Conservation (phyloP, 2,329 filamentous ascomycete genomes). For the Neonectria faginata region DNA sequence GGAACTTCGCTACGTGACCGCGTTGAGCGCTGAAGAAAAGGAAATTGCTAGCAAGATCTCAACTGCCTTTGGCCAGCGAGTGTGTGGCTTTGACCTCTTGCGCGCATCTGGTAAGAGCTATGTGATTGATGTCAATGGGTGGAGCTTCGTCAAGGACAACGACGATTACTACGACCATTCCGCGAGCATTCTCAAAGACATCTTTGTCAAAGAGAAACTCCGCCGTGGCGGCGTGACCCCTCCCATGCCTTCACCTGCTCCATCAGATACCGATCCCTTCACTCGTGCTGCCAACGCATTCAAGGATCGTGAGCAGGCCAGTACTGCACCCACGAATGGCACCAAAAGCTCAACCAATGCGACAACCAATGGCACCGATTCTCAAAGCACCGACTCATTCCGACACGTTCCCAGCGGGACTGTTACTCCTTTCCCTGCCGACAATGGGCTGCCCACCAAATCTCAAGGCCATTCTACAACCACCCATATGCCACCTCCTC, state of each 20-base stretch:
- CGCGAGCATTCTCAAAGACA: conserved; percentile 84
- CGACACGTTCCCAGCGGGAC: conserved; percentile 44
- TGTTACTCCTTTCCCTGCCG: conserved; percentile 48
- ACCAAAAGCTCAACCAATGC: conserved; percentile 47
- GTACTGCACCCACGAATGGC: conserved; percentile 33
- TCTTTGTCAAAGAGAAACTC: conserved; percentile 85
- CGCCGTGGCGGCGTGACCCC: conserved; percentile 71
- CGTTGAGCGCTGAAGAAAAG: conserved; percentile 82
- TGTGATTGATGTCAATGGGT: conserved; percentile 98
- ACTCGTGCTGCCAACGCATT: conserved; percentile 47
- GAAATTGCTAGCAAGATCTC: conserved; percentile 91
- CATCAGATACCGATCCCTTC: conserved; percentile 59
- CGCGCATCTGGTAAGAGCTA: conserved; percentile 91
- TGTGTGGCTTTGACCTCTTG: conserved; percentile 95
- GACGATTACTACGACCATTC: conserved; percentile 97
- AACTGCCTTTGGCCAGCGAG: conserved; percentile 89
- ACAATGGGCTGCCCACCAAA: conserved; percentile 49
- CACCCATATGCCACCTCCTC: conserved; percentile 51
- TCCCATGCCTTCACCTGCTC: conserved; percentile 62
- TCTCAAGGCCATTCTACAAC: conserved; percentile 51
- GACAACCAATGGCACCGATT: conserved; percentile 39
- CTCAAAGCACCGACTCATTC: conserved; percentile 42
- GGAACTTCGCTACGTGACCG: conserved; percentile 94
- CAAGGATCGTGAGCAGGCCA: conserved; percentile 55
- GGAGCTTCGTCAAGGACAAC: conserved; percentile 99